Evolutionary conservation across 768 basidiomycete species (phyloP).

Genomic region (Antrodiella citrinella): DNA sequence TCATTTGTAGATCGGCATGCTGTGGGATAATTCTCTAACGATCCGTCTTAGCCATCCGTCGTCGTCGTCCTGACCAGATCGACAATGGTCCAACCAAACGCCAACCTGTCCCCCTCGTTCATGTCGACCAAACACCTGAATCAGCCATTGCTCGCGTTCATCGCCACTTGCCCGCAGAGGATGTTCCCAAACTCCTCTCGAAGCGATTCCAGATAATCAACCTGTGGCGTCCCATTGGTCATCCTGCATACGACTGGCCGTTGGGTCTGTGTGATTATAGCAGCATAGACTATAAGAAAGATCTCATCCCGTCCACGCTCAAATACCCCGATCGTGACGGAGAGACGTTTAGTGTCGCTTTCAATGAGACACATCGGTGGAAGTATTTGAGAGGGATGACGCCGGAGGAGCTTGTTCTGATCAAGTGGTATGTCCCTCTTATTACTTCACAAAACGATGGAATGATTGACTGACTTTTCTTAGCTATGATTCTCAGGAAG

Average conservation of each 20-base stretch:
- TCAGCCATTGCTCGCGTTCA: constrained; percentile 35
- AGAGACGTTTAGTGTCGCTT: constrained; percentile 33
- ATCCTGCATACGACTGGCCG: constrained; percentile 38
- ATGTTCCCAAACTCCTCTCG: constrained; percentile 30
- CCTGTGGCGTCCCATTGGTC: constrained; percentile 44
- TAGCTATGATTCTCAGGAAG: constrained; percentile 27
- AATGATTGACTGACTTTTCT: too few relatives aligned
- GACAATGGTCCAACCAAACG: constrained; percentile 32
- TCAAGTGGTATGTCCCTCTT: constrained; percentile 34
- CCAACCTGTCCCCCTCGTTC: constrained; percentile 34
- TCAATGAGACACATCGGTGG: constrained; percentile 34
- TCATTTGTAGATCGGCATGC: not conserved
- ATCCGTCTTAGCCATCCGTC: constrained; percentile 31
- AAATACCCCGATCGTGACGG: constrained; percentile 35
- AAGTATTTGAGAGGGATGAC: constrained; percentile 36
- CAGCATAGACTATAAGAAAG: constrained; percentile 28
- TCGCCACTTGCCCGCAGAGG: constrained; percentile 33
- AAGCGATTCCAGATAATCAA: constrained; percentile 46
- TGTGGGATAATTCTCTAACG: not conserved
- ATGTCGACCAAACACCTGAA: constrained; percentile 37
- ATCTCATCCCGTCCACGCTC: constrained; percentile 30
- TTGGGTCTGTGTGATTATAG: constrained; percentile 41
- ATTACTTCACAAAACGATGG: not conserved
- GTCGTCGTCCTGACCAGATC: constrained; percentile 28
- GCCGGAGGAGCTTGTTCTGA: constrained; percentile 37